phyloP scores from a whole-genome alignment of 73 alveolate species.

The Symbiodinium natans region DNA sequence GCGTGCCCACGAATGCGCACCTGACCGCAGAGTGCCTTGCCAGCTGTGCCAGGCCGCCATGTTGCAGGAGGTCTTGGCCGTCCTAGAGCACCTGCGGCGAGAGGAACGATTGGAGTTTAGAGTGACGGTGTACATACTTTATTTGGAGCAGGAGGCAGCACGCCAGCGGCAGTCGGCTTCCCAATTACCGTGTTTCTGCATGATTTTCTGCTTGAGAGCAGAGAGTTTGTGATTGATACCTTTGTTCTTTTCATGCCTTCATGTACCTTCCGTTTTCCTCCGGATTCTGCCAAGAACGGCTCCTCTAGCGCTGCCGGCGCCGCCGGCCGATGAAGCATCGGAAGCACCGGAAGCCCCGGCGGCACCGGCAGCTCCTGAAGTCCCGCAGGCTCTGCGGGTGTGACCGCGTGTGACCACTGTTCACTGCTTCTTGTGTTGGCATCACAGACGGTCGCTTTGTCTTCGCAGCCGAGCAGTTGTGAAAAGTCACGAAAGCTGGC shows the following conservation, averaged over 20 bases:
- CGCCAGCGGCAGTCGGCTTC: background rate
- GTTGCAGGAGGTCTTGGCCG: constrained; percentile 56
- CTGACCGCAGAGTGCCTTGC: too few species aligned
- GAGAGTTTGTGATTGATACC: too few species aligned
- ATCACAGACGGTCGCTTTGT: too few species aligned
- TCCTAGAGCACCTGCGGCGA: constrained; percentile 52
- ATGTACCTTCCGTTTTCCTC: background rate
- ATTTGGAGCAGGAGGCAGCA: background rate
- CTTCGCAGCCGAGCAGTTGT: too few species aligned
- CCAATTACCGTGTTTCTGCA: background rate
- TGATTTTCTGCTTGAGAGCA: too few species aligned
- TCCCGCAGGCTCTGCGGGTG: background rate
- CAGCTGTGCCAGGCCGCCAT: constrained; percentile 60
- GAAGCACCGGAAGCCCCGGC: background rate
- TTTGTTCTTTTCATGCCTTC: too few species aligned
- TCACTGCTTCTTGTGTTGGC: too few species aligned
- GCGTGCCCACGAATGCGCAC: background rate
- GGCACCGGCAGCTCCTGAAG: background rate
- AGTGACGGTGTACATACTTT: too few species aligned
- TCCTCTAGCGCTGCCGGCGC: constrained; percentile 8
- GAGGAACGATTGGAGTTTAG: constrained; percentile 14
- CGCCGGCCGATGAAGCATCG: constrained; percentile 2
- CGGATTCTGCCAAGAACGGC: background rate
- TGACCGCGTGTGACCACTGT: background rate
- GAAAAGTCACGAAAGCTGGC: too few species aligned